These are phyloP conservation scores for Cystobasidium slooffiae DNA, from an alignment of 1,284 basidiomycete genomes.

Conservation along the genomic window DNA sequence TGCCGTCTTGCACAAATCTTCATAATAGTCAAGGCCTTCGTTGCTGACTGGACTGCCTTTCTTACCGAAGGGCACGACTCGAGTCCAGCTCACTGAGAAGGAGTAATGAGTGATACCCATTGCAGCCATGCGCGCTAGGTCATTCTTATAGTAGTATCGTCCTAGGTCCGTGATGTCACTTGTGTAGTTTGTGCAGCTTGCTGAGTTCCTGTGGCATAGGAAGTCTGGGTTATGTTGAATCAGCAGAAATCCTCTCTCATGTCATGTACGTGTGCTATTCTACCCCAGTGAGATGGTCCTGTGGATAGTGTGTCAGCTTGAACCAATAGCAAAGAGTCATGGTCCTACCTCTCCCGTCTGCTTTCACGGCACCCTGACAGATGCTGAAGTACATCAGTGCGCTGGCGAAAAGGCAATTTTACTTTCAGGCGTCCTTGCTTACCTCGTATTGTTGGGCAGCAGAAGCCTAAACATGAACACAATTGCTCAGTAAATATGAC, in stretches of 20 bases:
- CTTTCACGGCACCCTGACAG: slow-evolving; percentile 40
- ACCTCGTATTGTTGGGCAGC: slow-evolving; percentile 45
- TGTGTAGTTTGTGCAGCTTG: slow-evolving; percentile 43
- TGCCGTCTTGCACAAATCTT: slow-evolving; percentile 44
- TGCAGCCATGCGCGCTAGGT: slow-evolving; percentile 47
- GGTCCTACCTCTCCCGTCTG: slow-evolving; percentile 32
- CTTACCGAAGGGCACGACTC: slow-evolving; percentile 48
- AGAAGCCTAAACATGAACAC: slow-evolving; percentile 2
- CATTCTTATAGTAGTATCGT: slow-evolving; percentile 47
- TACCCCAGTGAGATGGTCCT: slow-evolving; percentile 14
- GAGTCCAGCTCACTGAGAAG: slow-evolving; percentile 50
- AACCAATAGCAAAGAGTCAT: not conserved
- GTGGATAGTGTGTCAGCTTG: not conserved
- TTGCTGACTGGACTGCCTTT: slow-evolving; percentile 43
- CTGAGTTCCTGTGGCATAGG: slow-evolving; percentile 14
- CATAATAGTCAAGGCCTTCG: slow-evolving; percentile 47
- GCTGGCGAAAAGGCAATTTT: not conserved
- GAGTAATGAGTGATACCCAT: slow-evolving; percentile 50
- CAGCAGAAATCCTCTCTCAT: slow-evolving; percentile 11
- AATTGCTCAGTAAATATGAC: not conserved
- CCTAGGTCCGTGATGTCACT: slow-evolving; percentile 48
- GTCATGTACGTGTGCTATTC: not conserved
- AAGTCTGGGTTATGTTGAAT: not conserved
- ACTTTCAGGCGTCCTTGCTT: not conserved
- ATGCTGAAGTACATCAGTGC: too few relatives aligned